Evolutionary conservation across 805 yeast species (phyloP).

Genomic region (Metschnikowia amazonensis): DNA sequence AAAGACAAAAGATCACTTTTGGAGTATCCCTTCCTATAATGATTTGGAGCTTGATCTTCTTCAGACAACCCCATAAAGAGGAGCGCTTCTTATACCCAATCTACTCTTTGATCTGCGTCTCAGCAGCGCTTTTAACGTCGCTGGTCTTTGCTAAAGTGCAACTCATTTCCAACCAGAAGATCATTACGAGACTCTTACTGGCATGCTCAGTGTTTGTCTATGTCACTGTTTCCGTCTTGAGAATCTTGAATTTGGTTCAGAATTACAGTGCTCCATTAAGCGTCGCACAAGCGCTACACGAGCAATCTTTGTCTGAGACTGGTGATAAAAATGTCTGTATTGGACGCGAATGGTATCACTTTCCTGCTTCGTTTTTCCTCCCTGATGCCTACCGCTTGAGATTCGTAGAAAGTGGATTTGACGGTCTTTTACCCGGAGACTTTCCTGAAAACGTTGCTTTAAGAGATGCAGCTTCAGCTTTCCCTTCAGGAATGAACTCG

Average conservation of each 20-base stretch:
- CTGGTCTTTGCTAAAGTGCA: constrained; percentile 10
- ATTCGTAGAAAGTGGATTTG: constrained; percentile 74
- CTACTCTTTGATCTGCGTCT: constrained; percentile 63
- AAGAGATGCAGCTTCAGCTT: constrained; percentile 34
- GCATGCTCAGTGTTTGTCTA: constrained; percentile 30
- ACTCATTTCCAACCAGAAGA: constrained; percentile 3
- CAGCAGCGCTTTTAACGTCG: constrained; percentile 52
- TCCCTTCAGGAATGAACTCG: constrained; percentile 73
- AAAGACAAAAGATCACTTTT: constrained; percentile 10
- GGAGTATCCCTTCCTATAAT: constrained; percentile 43
- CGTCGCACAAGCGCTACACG: constrained; percentile 46
- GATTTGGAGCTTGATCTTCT: constrained; percentile 67
- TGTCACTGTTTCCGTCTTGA: constrained; percentile 31
- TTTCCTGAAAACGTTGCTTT: constrained; percentile 47
- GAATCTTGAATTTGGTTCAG: constrained; percentile 56
- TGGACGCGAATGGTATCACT: constrained; percentile 96
- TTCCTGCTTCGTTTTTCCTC: constrained; percentile 81
- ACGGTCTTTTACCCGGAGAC: constrained; percentile 87
- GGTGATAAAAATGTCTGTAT: constrained; percentile 59
- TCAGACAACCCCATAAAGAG: constrained; percentile 84
- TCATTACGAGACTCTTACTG: constrained; percentile 12
- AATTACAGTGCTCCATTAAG: constrained; percentile 74
- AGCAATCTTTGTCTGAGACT: constrained; percentile 13
- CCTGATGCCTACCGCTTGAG: constrained; percentile 58
- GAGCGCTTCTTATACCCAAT: constrained; percentile 87